Evolutionary conservation across 306 rosid genomes (phyloP), one percentile per base, ranked within the genome.

Genomic region (Prunus dulcis): DNA sequence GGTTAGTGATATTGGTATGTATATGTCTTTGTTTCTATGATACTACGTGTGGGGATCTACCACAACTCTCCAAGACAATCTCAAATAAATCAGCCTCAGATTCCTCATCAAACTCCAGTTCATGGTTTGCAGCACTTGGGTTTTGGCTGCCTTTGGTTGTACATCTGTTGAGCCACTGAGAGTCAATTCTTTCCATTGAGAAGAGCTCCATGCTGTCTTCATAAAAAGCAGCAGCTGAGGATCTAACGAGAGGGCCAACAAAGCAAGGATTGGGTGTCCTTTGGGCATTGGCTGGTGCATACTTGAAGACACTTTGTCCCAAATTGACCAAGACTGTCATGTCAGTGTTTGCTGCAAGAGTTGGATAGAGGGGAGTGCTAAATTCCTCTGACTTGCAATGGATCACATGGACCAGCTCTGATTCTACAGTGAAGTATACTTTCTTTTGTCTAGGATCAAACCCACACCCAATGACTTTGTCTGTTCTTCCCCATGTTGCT

Each of bases 181-280:
- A 82, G 71, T 95, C 97, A 25, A 95, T 90, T 82, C 90, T 86
- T 66, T 88, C 93, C 97, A 92, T 91, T 30, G 99, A 95, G 84
- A 95, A 95, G 11, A 95, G 93, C 81, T 95, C 99, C 73, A 81
- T 88, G 83, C 97, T 92, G 62, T 92, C 99, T 78, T 95, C 97
- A 58, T 87, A 89, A 32, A 88, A 67, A 3, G 79, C 79, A 30
- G 80, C 85, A 62, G 60, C 81, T 5, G 82, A 81, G 46, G 82
- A 64, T 71, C 83, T 82, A 52, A 64, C 85, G 20, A 80, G 82
- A 25, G 96, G 88, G 11, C 85, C 88, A 19, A 86, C 79, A 56
- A 96, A 96, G 82, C 98, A 92, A 50, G 99, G 99, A 80, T 96
- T 92, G 41, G 93, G 87, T 0, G 98, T 96, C 76, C 99, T 84